Evolutionary conservation across 2,329 filamentous ascomycete genomes (phyloP), one percentile per base, ranked within the genome.

Genomic region (Neopestalotiopsis clavispora): DNA sequence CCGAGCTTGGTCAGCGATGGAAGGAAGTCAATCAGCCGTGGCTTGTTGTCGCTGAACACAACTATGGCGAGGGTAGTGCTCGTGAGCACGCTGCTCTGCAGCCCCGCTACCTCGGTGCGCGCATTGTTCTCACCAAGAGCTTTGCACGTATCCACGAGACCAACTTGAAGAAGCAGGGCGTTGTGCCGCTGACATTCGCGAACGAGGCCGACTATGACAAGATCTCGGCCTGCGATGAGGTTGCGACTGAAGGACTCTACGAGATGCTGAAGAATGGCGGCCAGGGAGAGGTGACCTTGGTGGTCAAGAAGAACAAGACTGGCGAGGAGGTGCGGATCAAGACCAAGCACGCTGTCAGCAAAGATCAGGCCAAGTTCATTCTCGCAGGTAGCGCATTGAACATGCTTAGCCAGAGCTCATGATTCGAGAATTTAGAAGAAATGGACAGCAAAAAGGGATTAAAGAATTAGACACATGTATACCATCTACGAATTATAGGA

Each of bases 41-140:
- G 96, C 88, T 98, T 68, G 94, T 98, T 13, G 93, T 99, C 34
- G 96, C 95, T 20, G 96, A 99, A 84, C 94, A 97, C 84, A 99
- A 99, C 87, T 97, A 97, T 83, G 94, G 95, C 73, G 94, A 97
- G 81, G 94, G 94, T 20, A 94, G 91, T 65, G 94, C 94, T 2
- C 89, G 94, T 72, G 94, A 97, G 80, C 94, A 97, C 82, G 94
- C 94, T 28, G 94, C 94, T 1, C 85, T 97, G 45, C 94, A 97
- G 80, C 95, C 94, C 2, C 88, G 94, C n/a, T 97, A 95, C 82
- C 90, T 97, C 2, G 95, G 94, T 69, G 94, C 93, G 23, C 88
- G 93, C 64, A 86, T 97, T 77, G 94, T 97, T 69, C 87, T 97
- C 20, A 87, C 92, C 68, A 97, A 97, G 85, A 92, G 89, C 49